Evolutionary conservation across 1,284 basidiomycete genomes (phyloP), one percentile per base, ranked within the genome.

Genomic region (Rhodotorula sp.): DNA sequence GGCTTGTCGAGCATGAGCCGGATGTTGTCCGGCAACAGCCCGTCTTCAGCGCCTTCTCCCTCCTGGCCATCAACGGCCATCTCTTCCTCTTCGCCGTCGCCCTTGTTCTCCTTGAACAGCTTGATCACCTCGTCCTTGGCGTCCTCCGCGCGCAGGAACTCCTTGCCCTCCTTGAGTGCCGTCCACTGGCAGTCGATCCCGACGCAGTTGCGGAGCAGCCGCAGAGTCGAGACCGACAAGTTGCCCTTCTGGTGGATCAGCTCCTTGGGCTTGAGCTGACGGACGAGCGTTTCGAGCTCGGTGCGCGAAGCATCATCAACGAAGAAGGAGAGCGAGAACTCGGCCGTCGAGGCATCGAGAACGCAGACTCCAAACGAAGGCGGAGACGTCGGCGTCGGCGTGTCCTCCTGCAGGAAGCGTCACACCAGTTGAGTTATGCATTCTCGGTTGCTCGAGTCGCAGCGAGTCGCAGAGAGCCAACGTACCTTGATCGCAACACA

Each of bases 281-380:
- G 86, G 82, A 99, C 88, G 79, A 97, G 84, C 0, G 97, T 99
- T 83, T 99, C 96, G 73, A 99, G 84, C 78, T 89, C 90, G 5
- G 96, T 98, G 54, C 93, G 87, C 78, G 91, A 94, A 21, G 92
- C 86, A 80, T 99, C 97, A 79, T 99, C 97, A 69, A 91, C 87
- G 80, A 99, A 97, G 1, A 87, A 85, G 66, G 91, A 91, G 78
- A 99, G 81, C 78, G 93, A 91, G 84, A 99, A 99, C 81, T 97
- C 91, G 71, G 94, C 96, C 0, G 97, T 99, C 12, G 95, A 87
- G 70, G 94, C 95, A 80, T 99, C 97, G 77, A 99, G 83, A n/a
- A 95, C 89, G 79, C 93, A 97, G 56, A 98, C 84, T 2, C 97
- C 97, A 80, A 97, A 99, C 26, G 84, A 66, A 52, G 75, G 82